A percentile compares a stretch with the other conserved stretches of the same genome.
phyloP scores from a whole-genome alignment of 2,329 filamentous ascomycete species.

The Penicillium digitatum region DNA sequence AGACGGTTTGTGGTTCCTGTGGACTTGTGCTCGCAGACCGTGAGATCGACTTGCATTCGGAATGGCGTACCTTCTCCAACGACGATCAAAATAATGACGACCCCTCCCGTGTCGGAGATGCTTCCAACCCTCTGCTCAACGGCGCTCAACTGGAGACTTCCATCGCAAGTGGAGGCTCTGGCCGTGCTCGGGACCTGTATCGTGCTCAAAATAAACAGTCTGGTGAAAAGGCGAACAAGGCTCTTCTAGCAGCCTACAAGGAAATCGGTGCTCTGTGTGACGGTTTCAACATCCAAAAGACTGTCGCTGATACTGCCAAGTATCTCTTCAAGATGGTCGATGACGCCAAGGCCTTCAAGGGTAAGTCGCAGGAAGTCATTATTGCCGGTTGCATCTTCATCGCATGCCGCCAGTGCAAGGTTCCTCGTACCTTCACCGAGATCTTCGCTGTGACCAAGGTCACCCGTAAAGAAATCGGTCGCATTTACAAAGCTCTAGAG shows the following conservation, averaged over 20 bases:
- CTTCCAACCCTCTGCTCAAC: conserved; percentile 81
- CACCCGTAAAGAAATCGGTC: conserved; percentile 93
- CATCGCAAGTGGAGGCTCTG: conserved; percentile 76
- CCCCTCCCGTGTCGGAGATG: conserved; percentile 95
- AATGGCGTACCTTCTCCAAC: conserved; percentile 98
- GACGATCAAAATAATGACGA: conserved; percentile 96
- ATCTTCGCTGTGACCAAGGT: conserved; percentile 92
- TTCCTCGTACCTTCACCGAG: conserved; percentile 87
- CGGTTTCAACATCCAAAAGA: conserved; percentile 72
- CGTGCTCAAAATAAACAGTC: conserved; percentile 78
- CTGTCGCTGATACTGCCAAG: conserved; percentile 84
- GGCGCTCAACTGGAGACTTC: conserved; percentile 84
- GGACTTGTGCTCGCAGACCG: conserved; percentile 86
- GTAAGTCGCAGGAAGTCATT: conserved; percentile 88
- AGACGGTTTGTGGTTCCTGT: conserved; percentile 89
- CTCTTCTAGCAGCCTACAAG: conserved; percentile 75
- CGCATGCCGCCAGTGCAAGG: conserved; percentile 82
- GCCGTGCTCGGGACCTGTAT: conserved; percentile 68
- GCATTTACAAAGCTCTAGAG: conserved; percentile 91
- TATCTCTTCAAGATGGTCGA: conserved; percentile 93
- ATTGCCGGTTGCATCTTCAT: conserved; percentile 98
- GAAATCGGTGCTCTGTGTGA: conserved; percentile 87
- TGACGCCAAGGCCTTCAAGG: conserved; percentile 89
- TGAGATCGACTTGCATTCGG: conserved; percentile 91
- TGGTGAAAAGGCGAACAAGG: conserved; percentile 78